A percentile compares a stretch with the other conserved stretches of the same genome.
Evolutionary conservation across 140 eudicot species (phyloP).

Genomic region (Anethum foeniculum): DNA sequence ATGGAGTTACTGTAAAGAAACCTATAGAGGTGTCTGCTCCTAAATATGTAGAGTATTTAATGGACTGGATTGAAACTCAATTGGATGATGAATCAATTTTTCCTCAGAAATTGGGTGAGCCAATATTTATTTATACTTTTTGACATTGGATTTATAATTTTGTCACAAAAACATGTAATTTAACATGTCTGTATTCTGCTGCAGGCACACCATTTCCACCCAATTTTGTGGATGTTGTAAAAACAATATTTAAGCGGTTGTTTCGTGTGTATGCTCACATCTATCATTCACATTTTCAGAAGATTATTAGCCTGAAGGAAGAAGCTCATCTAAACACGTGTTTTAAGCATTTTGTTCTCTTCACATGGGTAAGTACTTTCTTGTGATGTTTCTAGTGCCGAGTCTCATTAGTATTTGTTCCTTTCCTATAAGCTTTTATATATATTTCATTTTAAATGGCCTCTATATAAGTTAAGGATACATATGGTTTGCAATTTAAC

Average conservation of each 20-base stretch:
- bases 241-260: constrained; percentile 55
- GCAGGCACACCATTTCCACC: constrained; percentile 60
- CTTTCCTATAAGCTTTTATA: constrained; percentile 21
- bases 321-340: constrained; percentile 78
- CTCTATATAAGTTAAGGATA: not conserved
- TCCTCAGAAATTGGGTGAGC: constrained; percentile 54
- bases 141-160: too few relatives aligned
- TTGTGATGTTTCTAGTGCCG: not conserved
- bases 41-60: constrained; percentile 61
- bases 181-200: not conserved
- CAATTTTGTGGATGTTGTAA: constrained; percentile 57
- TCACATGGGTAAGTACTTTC: constrained; percentile 48
- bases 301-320: constrained; percentile 60
- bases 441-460: not conserved
- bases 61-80: constrained; percentile 74
- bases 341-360: constrained; percentile 73
- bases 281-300: constrained; percentile 65
- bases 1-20: constrained; percentile 61
- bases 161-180: not conserved
- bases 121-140: not conserved
- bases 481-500: not conserved
- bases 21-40: constrained; percentile 76
- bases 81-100: constrained; percentile 62
- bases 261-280: constrained; percentile 69
- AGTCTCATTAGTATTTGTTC: not conserved